These are phyloP conservation scores for Gaertneriomyces sp. DNA, from an alignment of 192 early-diverging fungal genomes.

Conservation along the genomic window DNA sequence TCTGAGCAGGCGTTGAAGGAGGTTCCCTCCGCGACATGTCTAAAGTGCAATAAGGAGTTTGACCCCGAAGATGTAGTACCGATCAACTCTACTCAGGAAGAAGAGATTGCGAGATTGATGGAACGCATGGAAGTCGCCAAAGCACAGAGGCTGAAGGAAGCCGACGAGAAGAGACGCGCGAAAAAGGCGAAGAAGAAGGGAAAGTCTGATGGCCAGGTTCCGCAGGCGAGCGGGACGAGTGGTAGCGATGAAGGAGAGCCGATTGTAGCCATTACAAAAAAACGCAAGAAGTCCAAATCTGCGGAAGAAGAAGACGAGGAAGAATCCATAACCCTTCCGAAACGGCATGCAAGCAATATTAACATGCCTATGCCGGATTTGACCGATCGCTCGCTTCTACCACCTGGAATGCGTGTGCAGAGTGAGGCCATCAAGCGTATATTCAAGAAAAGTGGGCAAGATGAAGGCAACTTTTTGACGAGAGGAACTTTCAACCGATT, in stretches of 20 bases:
- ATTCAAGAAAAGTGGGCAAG: conserved; percentile 27
- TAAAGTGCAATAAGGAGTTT: conserved; percentile 65
- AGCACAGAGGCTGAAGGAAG: conserved; percentile 45
- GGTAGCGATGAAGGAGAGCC: conserved; percentile 30
- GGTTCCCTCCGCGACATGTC: conserved; percentile 59
- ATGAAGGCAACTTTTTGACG: conserved; percentile 43
- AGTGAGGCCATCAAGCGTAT: conserved; percentile 48
- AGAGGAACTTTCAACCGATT: conserved; percentile 54
- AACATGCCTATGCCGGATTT: conserved; percentile 50
- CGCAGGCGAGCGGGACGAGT: conserved; percentile 10
- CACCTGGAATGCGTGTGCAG: conserved; percentile 14
- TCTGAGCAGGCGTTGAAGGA: conserved; percentile 74
- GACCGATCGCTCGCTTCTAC: conserved; percentile 22
- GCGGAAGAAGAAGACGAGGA: conserved; percentile 13
- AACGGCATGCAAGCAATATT: conserved; percentile 22
- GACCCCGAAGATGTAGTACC: conserved; percentile 55
- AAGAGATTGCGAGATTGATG: conserved; percentile 61
- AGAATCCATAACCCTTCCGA: conserved; percentile 10
- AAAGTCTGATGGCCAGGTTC: conserved; percentile 7
- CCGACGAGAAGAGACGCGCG: conserved; percentile 39
- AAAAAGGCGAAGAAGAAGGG: conserved; percentile 40
- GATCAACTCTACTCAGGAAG: conserved; percentile 61
- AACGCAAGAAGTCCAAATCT: conserved; percentile 25
- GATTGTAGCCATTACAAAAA: conserved; percentile 37
- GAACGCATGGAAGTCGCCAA: conserved; percentile 52